A percentile compares a stretch with the other conserved stretches of the same genome.
These are phyloP conservation scores for Mycena amicta DNA, from an alignment of 768 basidiomycete species.

Conservation along the genomic window DNA sequence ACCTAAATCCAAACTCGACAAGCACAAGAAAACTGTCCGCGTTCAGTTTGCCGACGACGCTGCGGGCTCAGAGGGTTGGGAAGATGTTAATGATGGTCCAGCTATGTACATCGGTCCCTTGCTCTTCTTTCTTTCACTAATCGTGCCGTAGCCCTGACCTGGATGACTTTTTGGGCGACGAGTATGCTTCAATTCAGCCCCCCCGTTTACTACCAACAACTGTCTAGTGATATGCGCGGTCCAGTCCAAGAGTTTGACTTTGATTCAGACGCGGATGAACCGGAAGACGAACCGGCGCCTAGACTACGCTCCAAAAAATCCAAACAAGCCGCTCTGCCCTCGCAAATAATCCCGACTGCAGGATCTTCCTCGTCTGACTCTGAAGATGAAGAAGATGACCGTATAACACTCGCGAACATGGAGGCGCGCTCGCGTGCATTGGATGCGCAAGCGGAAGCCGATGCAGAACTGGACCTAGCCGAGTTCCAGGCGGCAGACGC, in stretches of 20 bases:
- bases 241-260: slow-evolving; percentile 64
- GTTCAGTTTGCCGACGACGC: slow-evolving; percentile 26
- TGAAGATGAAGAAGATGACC: slow-evolving; percentile 51
- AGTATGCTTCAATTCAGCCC: slow-evolving; percentile 32
- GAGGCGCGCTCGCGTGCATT: slow-evolving; percentile 78
- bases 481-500: slow-evolving; percentile 62
- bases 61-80: slow-evolving; percentile 58
- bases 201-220: slow-evolving; percentile 10
- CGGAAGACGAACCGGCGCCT: slow-evolving; percentile 35
- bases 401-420: slow-evolving; percentile 78
- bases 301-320: slow-evolving; percentile 47
- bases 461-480: slow-evolving; percentile 69
- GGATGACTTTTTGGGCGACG: slow-evolving; percentile 52
- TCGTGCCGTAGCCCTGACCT: slow-evolving; percentile 40
- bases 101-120: slow-evolving; percentile 47
- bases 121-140: slow-evolving; percentile 18
- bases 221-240: slow-evolving; percentile 42
- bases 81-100: slow-evolving; percentile 56
- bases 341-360: slow-evolving; percentile 53
- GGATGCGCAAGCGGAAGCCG: slow-evolving; percentile 65
- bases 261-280: slow-evolving; percentile 61
- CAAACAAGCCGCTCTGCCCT: slow-evolving; percentile 51
- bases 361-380: slow-evolving; percentile 50
- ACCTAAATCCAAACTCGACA: slow-evolving; percentile 28
- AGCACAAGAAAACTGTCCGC: slow-evolving; percentile 27